Evolutionary conservation across 108 stramenopile species (phyloP).

Genomic region (Chaetoceros muelleri): DNA sequence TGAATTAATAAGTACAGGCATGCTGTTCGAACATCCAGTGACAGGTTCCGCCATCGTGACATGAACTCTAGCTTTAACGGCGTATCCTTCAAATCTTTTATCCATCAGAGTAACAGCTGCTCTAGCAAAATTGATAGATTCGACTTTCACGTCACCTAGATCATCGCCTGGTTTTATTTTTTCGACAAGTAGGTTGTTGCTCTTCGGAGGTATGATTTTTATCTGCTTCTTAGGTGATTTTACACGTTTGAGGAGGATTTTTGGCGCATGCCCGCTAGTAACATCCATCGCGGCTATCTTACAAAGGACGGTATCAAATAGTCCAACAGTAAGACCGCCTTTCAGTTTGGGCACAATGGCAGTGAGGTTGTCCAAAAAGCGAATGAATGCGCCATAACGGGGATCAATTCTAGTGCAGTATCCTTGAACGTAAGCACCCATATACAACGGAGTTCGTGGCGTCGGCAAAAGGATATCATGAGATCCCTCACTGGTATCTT

Average conservation of each 20-base stretch:
- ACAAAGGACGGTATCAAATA: slow-evolving; percentile 51
- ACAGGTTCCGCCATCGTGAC: slow-evolving; percentile 50
- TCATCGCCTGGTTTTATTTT: slow-evolving; percentile 40
- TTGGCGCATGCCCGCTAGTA: slow-evolving; percentile 31
- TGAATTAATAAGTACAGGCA: neutral
- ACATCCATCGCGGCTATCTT: slow-evolving; percentile 65
- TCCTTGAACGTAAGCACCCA: slow-evolving; percentile 55
- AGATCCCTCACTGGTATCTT: slow-evolving; percentile 4
- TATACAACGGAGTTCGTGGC: slow-evolving; percentile 40
- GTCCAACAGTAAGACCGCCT: slow-evolving; percentile 49
- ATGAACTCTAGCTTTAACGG: slow-evolving; percentile 42
- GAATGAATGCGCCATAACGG: slow-evolving; percentile 73
- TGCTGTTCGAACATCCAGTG: neutral
- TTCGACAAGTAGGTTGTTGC: neutral
- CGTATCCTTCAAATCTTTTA: slow-evolving; percentile 3
- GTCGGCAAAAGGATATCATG: slow-evolving; percentile 35
- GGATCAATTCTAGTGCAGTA: slow-evolving; percentile 56
- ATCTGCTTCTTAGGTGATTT: slow-evolving; percentile 16
- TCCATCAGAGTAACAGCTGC: slow-evolving; percentile 38
- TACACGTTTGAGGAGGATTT: slow-evolving; percentile 44
- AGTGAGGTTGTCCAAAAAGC: slow-evolving; percentile 69
- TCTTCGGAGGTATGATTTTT: slow-evolving; percentile 8
- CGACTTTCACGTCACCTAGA: slow-evolving; percentile 41
- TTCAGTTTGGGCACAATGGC: slow-evolving; percentile 72
- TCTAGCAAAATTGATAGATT: slow-evolving; percentile 35